phyloP scores from a whole-genome alignment of 2,329 filamentous ascomycete species.

The Fusarium avenaceum region DNA sequence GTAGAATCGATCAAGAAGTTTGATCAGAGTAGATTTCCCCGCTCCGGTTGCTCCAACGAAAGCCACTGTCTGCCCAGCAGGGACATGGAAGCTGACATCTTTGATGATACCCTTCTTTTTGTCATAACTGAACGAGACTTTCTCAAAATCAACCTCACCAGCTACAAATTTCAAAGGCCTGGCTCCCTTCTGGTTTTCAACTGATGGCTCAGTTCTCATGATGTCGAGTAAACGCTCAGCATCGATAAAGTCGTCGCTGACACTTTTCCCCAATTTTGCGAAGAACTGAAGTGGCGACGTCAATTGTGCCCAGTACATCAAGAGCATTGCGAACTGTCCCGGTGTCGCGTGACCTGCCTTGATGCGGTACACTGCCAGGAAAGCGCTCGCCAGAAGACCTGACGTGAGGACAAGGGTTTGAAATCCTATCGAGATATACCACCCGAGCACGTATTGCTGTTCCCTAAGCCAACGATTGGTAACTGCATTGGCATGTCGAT shows the following conservation, averaged over 20 bases:
- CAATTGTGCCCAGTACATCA: constrained; percentile 81
- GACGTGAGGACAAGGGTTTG: constrained; percentile 75
- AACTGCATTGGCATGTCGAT: constrained; percentile 66
- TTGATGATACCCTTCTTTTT: constrained; percentile 70
- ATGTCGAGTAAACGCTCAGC: constrained; percentile 70
- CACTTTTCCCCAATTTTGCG: constrained; percentile 66
- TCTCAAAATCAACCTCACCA: constrained; percentile 67
- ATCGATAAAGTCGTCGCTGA: constrained; percentile 69
- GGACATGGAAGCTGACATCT: constrained; percentile 64
- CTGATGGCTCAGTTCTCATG: constrained; percentile 69
- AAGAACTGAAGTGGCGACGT: constrained; percentile 80
- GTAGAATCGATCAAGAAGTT: constrained; percentile 71
- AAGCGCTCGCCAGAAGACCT: constrained; percentile 75
- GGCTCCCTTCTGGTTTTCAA: constrained; percentile 66
- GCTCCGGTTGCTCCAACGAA: constrained; percentile 73
- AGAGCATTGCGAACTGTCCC: constrained; percentile 77
- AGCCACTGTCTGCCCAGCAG: constrained; percentile 67
- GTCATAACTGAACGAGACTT: constrained; percentile 71
- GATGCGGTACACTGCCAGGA: constrained; percentile 75
- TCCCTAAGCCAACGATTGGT: constrained; percentile 56
- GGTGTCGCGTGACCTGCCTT: constrained; percentile 70
- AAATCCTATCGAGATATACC: constrained; percentile 66
- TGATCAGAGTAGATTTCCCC: constrained; percentile 70
- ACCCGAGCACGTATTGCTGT: constrained; percentile 58
- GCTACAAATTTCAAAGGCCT: constrained; percentile 64